Evolutionary conservation across 1,284 basidiomycete species (phyloP), one percentile per base, ranked within the genome.

Genomic region (Chalciporus sp.): DNA sequence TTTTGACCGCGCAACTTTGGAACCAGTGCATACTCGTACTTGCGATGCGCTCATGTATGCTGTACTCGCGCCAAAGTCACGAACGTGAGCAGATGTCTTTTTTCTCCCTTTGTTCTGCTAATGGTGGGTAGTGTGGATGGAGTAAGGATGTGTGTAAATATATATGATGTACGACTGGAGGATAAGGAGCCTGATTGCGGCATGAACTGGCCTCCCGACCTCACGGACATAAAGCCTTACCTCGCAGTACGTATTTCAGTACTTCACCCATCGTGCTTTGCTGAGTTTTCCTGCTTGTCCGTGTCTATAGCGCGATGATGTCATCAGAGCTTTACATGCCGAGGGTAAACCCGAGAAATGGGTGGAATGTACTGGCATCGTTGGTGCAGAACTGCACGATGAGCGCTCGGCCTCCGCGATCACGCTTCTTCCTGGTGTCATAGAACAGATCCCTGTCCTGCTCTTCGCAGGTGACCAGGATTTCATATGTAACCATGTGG

Each of bases 131-230:
- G 92, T 43, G 78, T 88, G 20, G 79, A 94, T 50, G 90, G 88
- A 6, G 73, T 81, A 57, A 71, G 79, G 37, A 88, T 85, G 72
- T 99, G 96, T 72, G 78, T 95, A 64, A 99, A 99, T 70, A 86
- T 98, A 43, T 99, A 99, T 66, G 97, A 99, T 66, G 84, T 98
- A 19, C 88, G 97, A 31, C 75, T 93, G 27, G 85, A 89, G 51
- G 97, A 99, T 69, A 81, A 80, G 12, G 77, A 72, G 44, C 95
- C 95, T n/a, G 88, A 85, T 3, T 99, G 96, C 71, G 96, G 96
- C 1, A 92, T 98, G 93, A 96, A 96, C 72, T 99, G 96, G 96
- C 96, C 96, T 4, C 86, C 88, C n/a, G 93, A 94, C 60, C 82
- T 99, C 23, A 71, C 78, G 9, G 84, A 88, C 45, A 80, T 98